Evolutionary conservation across 2,329 filamentous ascomycete species (phyloP).

Genomic region (Triangularia verruculosa): DNA sequence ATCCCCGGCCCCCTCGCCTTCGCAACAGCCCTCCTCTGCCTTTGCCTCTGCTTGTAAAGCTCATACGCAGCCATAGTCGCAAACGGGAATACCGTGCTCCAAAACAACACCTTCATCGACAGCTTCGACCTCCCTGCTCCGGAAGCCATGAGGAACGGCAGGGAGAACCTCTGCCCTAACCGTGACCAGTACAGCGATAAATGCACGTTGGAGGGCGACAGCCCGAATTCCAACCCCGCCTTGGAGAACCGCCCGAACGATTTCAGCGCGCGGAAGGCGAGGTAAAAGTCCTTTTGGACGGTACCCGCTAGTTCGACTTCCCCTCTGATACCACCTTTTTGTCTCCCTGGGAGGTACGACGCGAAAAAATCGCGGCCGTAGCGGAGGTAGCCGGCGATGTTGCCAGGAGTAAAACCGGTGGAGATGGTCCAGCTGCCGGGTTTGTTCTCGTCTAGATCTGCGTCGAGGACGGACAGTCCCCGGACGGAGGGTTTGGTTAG

Average conservation of each 20-base stretch:
- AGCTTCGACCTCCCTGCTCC: conserved; percentile 22
- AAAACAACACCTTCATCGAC: conserved; percentile 36
- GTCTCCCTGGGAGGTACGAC: conserved; percentile 14
- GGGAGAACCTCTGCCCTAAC: conserved; percentile 42
- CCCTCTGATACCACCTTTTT: conserved; percentile 32
- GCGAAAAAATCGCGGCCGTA: conserved; percentile 36
- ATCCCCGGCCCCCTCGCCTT: conserved; percentile 7
- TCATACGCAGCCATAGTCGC: conserved; percentile 39
- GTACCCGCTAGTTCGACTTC: conserved; percentile 44
- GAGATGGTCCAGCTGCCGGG: conserved; percentile 42
- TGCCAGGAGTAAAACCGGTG: conserved; percentile 32
- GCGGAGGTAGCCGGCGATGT: conserved; percentile 37
- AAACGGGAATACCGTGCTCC: conserved; percentile 40
- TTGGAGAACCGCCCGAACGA: conserved; percentile 41
- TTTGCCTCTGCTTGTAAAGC: conserved; percentile 28
- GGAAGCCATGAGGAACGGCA: conserved; percentile 43
- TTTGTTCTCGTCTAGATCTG: conserved; percentile 29
- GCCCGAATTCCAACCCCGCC: conserved; percentile 44
- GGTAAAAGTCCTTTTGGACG: conserved; percentile 36
- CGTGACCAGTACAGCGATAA: conserved; percentile 48
- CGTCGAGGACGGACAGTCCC: conserved; percentile 40
- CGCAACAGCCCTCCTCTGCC: conserved; percentile 4
- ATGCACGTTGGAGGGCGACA: conserved; percentile 42
- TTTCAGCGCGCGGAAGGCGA: conserved; percentile 45
- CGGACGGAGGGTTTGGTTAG: conserved; percentile 34